A percentile compares a stretch with the other conserved stretches of the same genome.
phyloP scores from a whole-genome alignment of 495 filamentous ascomycete species.

The Pseudoneurospora amorphoporcata region DNA sequence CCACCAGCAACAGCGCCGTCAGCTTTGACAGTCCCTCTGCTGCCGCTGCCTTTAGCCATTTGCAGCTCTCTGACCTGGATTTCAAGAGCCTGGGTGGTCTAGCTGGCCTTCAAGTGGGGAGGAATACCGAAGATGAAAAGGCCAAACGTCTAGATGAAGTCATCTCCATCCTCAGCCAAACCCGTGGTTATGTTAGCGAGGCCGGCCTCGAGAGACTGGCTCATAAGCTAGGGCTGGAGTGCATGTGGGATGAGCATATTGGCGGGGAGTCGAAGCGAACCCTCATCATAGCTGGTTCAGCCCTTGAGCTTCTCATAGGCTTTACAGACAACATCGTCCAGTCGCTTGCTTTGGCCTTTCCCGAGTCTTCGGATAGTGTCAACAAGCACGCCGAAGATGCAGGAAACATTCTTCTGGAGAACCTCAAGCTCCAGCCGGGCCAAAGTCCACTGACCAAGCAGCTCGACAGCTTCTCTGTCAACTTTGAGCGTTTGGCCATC shows the following conservation, averaged over 20 bases:
- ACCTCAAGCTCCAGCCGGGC: slow-evolving; percentile 34
- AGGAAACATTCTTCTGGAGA: slow-evolving; percentile 43
- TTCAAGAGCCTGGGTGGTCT: slow-evolving; percentile 28
- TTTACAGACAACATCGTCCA: slow-evolving; percentile 42
- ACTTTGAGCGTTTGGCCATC: slow-evolving; percentile 66
- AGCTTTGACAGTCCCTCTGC: slow-evolving; percentile 47
- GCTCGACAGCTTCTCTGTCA: slow-evolving; percentile 63
- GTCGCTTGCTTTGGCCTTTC: slow-evolving; percentile 35
- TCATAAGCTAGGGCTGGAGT: slow-evolving; percentile 59
- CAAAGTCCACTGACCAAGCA: slow-evolving; percentile 48
- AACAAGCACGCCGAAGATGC: slow-evolving; percentile 39
- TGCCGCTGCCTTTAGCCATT: slow-evolving; percentile 36
- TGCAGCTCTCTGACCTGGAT: slow-evolving; percentile 36
- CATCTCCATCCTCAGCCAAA: slow-evolving; percentile 29
- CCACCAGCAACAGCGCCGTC: slow-evolving; percentile 20
- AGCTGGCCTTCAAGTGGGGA: slow-evolving; percentile 11
- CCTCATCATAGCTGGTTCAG: slow-evolving; percentile 61
- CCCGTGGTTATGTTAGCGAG: slow-evolving; percentile 56
- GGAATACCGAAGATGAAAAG: slow-evolving; percentile 48
- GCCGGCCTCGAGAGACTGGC: slow-evolving; percentile 72
- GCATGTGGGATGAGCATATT: slow-evolving; percentile 53
- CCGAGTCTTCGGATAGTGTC: slow-evolving; percentile 36
- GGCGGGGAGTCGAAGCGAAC: slow-evolving; percentile 36
- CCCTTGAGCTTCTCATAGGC: slow-evolving; percentile 44
- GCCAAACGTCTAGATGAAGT: slow-evolving; percentile 44